Evolutionary conservation across 2,329 filamentous ascomycete genomes (phyloP), one percentile per base, ranked within the genome.

Genomic region (Elsinoe fawcettii): DNA sequence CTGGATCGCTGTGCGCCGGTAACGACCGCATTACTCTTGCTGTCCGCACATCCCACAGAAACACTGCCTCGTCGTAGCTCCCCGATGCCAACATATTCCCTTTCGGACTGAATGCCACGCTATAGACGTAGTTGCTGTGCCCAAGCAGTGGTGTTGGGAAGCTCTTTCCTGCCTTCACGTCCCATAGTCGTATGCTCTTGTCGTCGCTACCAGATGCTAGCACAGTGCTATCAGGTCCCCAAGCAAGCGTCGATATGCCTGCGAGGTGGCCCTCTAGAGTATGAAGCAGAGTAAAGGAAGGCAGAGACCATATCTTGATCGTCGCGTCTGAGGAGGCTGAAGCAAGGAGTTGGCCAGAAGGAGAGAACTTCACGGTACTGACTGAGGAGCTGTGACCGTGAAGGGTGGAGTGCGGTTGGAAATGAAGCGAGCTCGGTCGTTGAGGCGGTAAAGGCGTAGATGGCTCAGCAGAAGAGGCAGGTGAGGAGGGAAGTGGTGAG

Each of bases 121-220:
- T 90, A 73, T 95, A 96, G 30, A 99, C 86, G 71, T 97, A 97
- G 72, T 95, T 97, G 71, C 96, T 90, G 66, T 99, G 93, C 2
- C 93, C 92, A 22, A 87, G 78, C 63, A 97, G 77, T 1, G 81
- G 78, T 20, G 75, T 78, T 0, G 80, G 79, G 56, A 84, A 78
- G 25, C 80, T 75, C 66, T 81, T 79, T 16, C 81, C 81, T 6
- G 80, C 81, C 16, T 75, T 66, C 3, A 81, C 75, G 64, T 96
- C 88, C 93, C 93, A 99, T 1, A 99, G 76, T 2, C 93, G 83
- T 61, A 99, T 97, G 0, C 87, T 84, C 74, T 99, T 99, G 78
- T 99, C 93, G 72, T 99, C 93, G 4, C 88, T 92, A 22, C 92
- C 93, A 8, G 89, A 92, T 3, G 92, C 93, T 47, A 99, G 80